Evolutionary conservation across 495 filamentous ascomycete genomes (phyloP).

Genomic region (Astrothelium macrocarpum): DNA sequence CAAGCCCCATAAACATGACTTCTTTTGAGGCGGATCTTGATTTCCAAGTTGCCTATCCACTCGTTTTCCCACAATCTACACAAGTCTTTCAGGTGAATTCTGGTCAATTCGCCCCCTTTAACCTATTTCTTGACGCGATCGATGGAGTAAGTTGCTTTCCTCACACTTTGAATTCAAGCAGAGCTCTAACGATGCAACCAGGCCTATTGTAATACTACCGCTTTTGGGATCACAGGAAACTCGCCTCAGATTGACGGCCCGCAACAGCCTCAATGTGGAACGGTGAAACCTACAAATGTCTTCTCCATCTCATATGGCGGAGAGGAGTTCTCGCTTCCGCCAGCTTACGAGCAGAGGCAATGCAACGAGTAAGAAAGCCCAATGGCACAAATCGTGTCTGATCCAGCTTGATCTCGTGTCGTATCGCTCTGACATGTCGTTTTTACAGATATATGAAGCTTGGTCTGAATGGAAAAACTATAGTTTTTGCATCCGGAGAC

Average conservation of each 20-base stretch:
- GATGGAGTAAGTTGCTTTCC: slow-evolving; percentile 11
- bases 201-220: slow-evolving; percentile 5
- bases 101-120: slow-evolving; percentile 8
- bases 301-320: slow-evolving; percentile 6
- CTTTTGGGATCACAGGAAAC: slow-evolving; percentile 13
- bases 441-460: slow-evolving; percentile 35
- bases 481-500: slow-evolving; percentile 37
- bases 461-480: slow-evolving; percentile 34
- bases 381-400: not conserved
- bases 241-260: slow-evolving; percentile 15
- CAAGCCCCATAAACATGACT: not conserved
- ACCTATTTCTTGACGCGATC: slow-evolving; percentile 13
- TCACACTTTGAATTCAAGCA: slow-evolving; percentile 5
- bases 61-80: slow-evolving; percentile 13
- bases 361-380: slow-evolving; percentile 39
- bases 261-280: slow-evolving; percentile 14
- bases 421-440: not conserved
- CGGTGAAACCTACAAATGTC: slow-evolving; percentile 10
- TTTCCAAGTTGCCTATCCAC: slow-evolving; percentile 11
- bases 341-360: slow-evolving; percentile 28
- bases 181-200: not conserved
- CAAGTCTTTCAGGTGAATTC: slow-evolving; percentile 12
- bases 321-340: slow-evolving; percentile 12
- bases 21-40: slow-evolving; percentile 8
- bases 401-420: not conserved